Conservation (phyloP, 495 filamentous ascomycete species). For the Penicillium antarcticum region DNA sequence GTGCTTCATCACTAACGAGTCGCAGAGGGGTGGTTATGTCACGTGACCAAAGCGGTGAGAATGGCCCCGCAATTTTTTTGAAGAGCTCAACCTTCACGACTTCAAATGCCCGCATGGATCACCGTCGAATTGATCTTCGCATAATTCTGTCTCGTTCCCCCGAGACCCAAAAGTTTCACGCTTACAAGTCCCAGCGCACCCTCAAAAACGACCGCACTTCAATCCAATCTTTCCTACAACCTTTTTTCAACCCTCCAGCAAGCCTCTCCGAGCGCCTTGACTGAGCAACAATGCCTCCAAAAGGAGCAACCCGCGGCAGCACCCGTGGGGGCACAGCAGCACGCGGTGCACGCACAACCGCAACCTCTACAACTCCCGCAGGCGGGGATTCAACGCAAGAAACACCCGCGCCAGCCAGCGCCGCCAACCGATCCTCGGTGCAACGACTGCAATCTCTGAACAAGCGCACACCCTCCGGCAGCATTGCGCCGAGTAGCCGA, state of each 20-base stretch:
- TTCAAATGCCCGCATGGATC: constrained; percentile 1
- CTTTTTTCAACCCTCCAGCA: constrained; percentile 8
- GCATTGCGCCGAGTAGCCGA: constrained; percentile 29
- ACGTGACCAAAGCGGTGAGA: constrained; percentile 16
- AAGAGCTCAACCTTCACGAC: constrained; percentile 23
- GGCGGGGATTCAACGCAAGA: constrained; percentile 13
- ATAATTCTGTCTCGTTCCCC: neutral
- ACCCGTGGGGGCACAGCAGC: constrained; percentile 15
- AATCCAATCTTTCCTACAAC: neutral
- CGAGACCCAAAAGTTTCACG: neutral
- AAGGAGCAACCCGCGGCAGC: constrained; percentile 34
- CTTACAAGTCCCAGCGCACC: neutral
- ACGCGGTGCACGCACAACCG: constrained; percentile 1
- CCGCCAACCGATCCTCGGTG: constrained; percentile 29
- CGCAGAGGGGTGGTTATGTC: neutral
- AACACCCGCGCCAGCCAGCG: constrained; percentile 1
- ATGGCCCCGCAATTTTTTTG: constrained; percentile 28
- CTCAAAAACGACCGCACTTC: constrained; percentile 4
- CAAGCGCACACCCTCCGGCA: constrained; percentile 35
- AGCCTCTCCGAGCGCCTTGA: constrained; percentile 17
- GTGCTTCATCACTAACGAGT: too few species aligned
- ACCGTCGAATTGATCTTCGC: neutral
- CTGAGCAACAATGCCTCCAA: constrained; percentile 41
- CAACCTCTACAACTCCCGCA: constrained; percentile 14
- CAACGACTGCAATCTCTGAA: constrained; percentile 46